phyloP scores from a whole-genome alignment of 1,284 basidiomycete genomes.

The Butyriboletus appendiculatus region DNA sequence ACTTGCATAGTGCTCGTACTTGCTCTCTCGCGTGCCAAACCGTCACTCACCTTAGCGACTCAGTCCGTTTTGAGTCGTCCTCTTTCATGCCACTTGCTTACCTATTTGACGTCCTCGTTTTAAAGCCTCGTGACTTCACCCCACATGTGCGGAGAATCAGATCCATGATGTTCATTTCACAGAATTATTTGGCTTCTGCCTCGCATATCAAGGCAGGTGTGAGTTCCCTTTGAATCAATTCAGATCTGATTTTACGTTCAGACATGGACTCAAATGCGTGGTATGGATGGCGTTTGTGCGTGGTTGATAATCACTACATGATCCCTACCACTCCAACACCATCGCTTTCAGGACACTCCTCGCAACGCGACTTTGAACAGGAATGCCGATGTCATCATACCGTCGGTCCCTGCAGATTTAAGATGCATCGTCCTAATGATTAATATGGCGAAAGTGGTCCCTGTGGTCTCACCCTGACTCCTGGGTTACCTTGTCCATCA shows the following conservation, averaged over 20 bases:
- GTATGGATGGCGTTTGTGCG: slow-evolving; percentile 23
- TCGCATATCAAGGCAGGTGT: slow-evolving; percentile 30
- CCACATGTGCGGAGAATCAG: slow-evolving; percentile 36
- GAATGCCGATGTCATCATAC: neutral
- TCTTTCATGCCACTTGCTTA: slow-evolving; percentile 11
- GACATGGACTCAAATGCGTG: slow-evolving; percentile 4
- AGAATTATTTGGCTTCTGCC: slow-evolving; percentile 19
- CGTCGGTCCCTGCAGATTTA: neutral
- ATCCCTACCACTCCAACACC: neutral
- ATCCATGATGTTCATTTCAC: slow-evolving; percentile 24
- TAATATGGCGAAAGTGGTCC: neutral
- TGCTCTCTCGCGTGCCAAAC: slow-evolving; percentile 12
- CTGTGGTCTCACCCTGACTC: slow-evolving; percentile 17
- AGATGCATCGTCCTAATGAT: neutral
- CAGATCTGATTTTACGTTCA: slow-evolving; percentile 25
- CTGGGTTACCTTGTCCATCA: slow-evolving; percentile 11
- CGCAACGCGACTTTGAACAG: neutral
- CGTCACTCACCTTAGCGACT: neutral
- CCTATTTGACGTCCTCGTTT: slow-evolving; percentile 19
- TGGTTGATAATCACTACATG: slow-evolving; percentile 18
- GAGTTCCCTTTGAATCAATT: slow-evolving; percentile 11
- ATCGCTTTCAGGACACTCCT: slow-evolving; percentile 1
- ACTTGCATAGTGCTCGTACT: neutral
- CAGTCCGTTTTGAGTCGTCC: slow-evolving; percentile 6
- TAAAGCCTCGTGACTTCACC: slow-evolving; percentile 23